Percentiles rank a stretch among this genome's conserved stretches.
Conservation (phyloP, 108 stramenopile species). For the Cyclotella atomus region DNA sequence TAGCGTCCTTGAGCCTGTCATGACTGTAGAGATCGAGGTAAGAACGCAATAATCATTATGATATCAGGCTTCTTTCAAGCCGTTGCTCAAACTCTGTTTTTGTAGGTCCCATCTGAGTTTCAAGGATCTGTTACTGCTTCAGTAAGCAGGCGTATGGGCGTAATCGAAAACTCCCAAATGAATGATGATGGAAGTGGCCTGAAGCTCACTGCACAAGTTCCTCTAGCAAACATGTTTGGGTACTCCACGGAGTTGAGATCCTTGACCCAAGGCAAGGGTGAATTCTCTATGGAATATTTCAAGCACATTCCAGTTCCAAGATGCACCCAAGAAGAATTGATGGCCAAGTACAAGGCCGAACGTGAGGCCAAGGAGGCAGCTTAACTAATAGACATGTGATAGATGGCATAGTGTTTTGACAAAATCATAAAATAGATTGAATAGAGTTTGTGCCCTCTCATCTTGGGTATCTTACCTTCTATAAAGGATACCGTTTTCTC, state of each 20-base stretch:
- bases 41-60: background rate
- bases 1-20: conserved; percentile 94
- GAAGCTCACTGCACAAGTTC: conserved; percentile 90
- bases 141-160: conserved; percentile 92
- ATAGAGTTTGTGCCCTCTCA: too few species aligned
- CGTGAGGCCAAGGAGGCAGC: conserved; percentile 65
- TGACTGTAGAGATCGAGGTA: conserved; percentile 89
- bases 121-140: conserved; percentile 96
- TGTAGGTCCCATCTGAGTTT: conserved; percentile 94
- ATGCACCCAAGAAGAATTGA: conserved; percentile 87
- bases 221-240: conserved; percentile 95
- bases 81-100: background rate
- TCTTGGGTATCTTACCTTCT: too few species aligned
- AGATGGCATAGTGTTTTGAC: too few species aligned
- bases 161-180: conserved; percentile 92
- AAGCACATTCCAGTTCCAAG: conserved; percentile 87
- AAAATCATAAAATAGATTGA: too few species aligned
- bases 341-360: conserved; percentile 86
- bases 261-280: conserved; percentile 98
- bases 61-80: background rate
- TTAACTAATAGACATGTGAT: too few species aligned
- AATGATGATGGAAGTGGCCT: conserved; percentile 92
- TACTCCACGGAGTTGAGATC: conserved; percentile 96
- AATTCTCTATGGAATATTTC: conserved; percentile 99
- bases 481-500: too few species aligned